These are phyloP conservation scores for Cytospora paraplurivora DNA, from an alignment of 2,329 filamentous ascomycete genomes.

Conservation along the genomic window DNA sequence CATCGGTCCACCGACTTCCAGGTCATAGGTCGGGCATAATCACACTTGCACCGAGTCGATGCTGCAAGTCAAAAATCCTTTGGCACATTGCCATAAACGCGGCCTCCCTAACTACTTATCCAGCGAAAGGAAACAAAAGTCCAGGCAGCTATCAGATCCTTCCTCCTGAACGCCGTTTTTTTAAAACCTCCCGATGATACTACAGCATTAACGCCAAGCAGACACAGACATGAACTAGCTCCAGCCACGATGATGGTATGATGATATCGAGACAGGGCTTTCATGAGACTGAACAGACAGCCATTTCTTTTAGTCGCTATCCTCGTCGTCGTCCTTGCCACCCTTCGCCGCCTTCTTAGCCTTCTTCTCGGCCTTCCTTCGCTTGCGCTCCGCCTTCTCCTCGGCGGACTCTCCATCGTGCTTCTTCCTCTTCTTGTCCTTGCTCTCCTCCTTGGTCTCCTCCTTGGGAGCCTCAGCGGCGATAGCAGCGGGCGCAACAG, in stretches of 20 bases:
- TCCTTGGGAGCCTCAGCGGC: constrained; percentile 37
- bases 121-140: constrained; percentile 11
- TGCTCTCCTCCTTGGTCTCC: constrained; percentile 50
- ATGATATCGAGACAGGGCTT: constrained; percentile 17
- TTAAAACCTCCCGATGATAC: constrained; percentile 21
- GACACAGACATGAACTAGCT: constrained; percentile 19
- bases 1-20: no score
- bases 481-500: constrained; percentile 40
- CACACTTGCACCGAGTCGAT: not conserved
- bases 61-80: not conserved
- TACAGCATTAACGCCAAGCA: constrained; percentile 23
- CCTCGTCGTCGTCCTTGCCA: constrained; percentile 26
- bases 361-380: constrained; percentile 39
- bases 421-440: constrained; percentile 82
- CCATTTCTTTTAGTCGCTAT: constrained; percentile 30
- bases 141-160: constrained; percentile 7
- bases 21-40: not conserved
- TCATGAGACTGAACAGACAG: constrained; percentile 11
- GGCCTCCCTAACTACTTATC: constrained; percentile 10
- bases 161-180: constrained; percentile 24
- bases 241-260: constrained; percentile 23
- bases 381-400: constrained; percentile 53
- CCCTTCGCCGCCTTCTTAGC: constrained; percentile 34
- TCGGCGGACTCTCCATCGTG: constrained; percentile 75
- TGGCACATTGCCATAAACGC: constrained; percentile 11